phyloP scores from a whole-genome alignment of 2,329 filamentous ascomycete species.

The Dryadomyces quercivorus region DNA sequence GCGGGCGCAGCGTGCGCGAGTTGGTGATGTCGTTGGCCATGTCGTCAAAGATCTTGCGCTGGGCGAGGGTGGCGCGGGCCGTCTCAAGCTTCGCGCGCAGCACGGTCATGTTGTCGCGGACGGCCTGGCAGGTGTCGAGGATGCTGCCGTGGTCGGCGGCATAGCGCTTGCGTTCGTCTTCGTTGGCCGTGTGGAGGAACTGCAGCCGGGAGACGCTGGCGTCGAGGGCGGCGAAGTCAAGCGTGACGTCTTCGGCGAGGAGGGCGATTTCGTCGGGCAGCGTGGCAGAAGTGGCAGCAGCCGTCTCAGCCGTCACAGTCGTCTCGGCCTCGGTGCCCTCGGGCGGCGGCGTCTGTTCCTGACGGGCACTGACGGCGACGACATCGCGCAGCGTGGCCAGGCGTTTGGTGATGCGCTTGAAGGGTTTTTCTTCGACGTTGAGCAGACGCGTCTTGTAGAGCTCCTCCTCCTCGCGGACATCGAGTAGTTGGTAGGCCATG shows the following conservation, averaged over 20 bases:
- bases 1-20: conserved; percentile 64
- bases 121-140: conserved; percentile 61
- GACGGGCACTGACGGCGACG: conserved; percentile 35
- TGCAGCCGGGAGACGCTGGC: conserved; percentile 79
- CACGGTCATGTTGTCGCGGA: conserved; percentile 61
- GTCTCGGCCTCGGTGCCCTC: too few species aligned
- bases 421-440: conserved; percentile 84
- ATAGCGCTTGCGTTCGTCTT: conserved; percentile 72
- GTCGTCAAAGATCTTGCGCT: conserved; percentile 79
- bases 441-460: conserved; percentile 81
- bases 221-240: conserved; percentile 84
- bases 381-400: conserved; percentile 59
- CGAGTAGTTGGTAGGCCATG: conserved; percentile 49
- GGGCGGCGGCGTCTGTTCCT: conserved; percentile 54
- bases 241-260: conserved; percentile 70
- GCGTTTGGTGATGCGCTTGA: conserved; percentile 76
- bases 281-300: conserved; percentile 18
- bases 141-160: conserved; percentile 70
- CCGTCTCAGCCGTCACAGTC: too few species aligned
- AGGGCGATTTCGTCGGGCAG: conserved; percentile 37
- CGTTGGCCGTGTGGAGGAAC: conserved; percentile 73
- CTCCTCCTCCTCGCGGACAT: conserved; percentile 66
- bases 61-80: conserved; percentile 60
- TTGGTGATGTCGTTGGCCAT: conserved; percentile 76
- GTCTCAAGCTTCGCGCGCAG: conserved; percentile 66